Evolutionary conservation across 1,284 basidiomycete genomes (phyloP).

Genomic region (Leucoagaricus sp.): DNA sequence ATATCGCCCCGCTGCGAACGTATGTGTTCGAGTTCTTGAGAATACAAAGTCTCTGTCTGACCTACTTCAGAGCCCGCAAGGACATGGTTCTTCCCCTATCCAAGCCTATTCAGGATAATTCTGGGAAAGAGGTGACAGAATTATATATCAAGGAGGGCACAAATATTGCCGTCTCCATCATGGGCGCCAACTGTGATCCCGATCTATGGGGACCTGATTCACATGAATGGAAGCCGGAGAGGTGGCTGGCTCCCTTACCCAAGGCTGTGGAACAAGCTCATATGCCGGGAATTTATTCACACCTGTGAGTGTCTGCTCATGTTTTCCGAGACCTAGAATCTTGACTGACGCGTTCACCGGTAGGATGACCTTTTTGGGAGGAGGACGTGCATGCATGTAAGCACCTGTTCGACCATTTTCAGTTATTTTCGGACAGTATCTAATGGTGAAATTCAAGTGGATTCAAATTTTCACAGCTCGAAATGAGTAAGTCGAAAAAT

Average conservation of each 20-base stretch:
- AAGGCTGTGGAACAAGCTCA: constrained; percentile 24
- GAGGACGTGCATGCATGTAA: constrained; percentile 40
- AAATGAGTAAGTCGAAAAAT: constrained; percentile 27
- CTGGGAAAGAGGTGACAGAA: constrained; percentile 25
- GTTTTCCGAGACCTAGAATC: not conserved
- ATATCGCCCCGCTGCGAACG: constrained; percentile 16
- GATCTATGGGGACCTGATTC: constrained; percentile 29
- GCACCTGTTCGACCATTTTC: constrained; percentile 15
- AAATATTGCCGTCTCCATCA: constrained; percentile 38
- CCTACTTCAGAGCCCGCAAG: constrained; percentile 18
- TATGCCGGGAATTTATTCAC: constrained; percentile 37
- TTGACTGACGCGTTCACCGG: not conserved
- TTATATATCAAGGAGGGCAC: constrained; percentile 34
- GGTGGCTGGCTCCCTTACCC: constrained; percentile 38
- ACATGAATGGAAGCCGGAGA: constrained; percentile 36
- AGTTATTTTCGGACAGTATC: not conserved
- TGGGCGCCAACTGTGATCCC: constrained; percentile 39
- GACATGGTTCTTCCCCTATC: constrained; percentile 31
- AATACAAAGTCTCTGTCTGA: not conserved
- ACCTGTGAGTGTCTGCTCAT: constrained; percentile 23
- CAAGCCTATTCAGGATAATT: constrained; percentile 25
- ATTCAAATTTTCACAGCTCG: constrained; percentile 27
- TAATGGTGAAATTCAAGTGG: constrained; percentile 12
- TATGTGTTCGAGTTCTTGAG: constrained; percentile 11
- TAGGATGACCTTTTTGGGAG: constrained; percentile 44